Evolutionary conservation across 1,284 basidiomycete species (phyloP).

Genomic region (Microstroma glucosiphilum): DNA sequence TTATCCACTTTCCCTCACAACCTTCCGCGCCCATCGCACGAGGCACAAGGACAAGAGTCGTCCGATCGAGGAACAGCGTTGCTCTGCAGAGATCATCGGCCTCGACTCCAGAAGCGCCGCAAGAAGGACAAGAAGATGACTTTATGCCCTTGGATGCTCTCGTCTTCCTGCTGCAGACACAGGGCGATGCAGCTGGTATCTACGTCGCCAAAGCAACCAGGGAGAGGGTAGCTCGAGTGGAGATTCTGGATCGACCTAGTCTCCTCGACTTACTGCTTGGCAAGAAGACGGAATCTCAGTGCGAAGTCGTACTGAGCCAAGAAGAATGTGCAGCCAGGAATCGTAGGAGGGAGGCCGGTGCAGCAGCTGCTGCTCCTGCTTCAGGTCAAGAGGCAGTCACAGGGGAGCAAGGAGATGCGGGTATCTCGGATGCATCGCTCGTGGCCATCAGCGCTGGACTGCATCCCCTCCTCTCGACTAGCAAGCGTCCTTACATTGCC

Average conservation of each 20-base stretch:
- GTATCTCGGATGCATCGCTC: constrained; percentile 11
- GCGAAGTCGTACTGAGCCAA: constrained; percentile 31
- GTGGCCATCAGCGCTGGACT: background rate
- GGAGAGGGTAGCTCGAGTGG: constrained; percentile 33
- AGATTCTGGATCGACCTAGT: constrained; percentile 34
- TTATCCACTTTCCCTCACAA: constrained; percentile 4
- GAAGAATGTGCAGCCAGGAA: background rate
- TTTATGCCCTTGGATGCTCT: constrained; percentile 40
- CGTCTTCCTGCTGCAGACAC: constrained; percentile 38
- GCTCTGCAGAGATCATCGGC: background rate
- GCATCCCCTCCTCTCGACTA: constrained; percentile 4
- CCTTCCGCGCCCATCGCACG: background rate
- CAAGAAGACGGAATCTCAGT: constrained; percentile 22
- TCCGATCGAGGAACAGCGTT: background rate
- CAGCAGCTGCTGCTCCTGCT: constrained; percentile 4
- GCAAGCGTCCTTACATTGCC: constrained; percentile 41
- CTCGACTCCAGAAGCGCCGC: background rate
- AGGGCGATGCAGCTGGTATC: constrained; percentile 35
- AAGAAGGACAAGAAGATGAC: background rate
- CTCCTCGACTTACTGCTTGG: constrained; percentile 43
- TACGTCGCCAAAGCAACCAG: constrained; percentile 41
- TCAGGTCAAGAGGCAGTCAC: no score
- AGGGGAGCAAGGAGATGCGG: background rate
- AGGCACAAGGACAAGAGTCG: background rate
- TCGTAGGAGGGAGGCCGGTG: background rate